Conservation (phyloP, 2,329 filamentous ascomycete species). For the Periconia macrospinosa region DNA sequence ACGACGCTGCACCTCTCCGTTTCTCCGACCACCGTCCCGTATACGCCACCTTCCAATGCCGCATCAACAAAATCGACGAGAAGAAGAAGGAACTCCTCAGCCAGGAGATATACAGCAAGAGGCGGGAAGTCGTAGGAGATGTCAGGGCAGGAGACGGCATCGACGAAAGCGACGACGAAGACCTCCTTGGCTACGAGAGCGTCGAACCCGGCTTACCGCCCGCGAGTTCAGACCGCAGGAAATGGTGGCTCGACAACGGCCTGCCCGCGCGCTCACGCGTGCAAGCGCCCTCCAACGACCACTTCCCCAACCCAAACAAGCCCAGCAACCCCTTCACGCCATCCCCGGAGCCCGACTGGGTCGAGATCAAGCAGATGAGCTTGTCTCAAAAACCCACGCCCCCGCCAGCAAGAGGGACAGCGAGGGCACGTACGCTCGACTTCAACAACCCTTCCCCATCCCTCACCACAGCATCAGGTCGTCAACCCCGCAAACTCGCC, state of each 20-base stretch:
- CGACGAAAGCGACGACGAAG: constrained; percentile 73
- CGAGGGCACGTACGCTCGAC: constrained; percentile 31
- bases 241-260: constrained; percentile 68
- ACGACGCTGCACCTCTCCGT: constrained; percentile 76
- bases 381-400: constrained; percentile 26
- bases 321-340: constrained; percentile 80
- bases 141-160: constrained; percentile 55
- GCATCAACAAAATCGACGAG: constrained; percentile 80
- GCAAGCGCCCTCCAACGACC: constrained; percentile 63
- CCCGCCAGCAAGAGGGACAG: constrained; percentile 34
- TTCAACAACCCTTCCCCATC: constrained; percentile 24
- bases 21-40: constrained; percentile 98
- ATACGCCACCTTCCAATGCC: constrained; percentile 84
- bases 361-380: constrained; percentile 49
- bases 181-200: constrained; percentile 77
- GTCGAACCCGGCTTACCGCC: constrained; percentile 75
- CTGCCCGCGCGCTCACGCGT: constrained; percentile 75
- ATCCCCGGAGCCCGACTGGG: constrained; percentile 81
- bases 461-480: not conserved
- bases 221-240: constrained; percentile 63
- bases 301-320: constrained; percentile 71
- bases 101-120: constrained; percentile 70
- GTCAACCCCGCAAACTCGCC: constrained; percentile 30
- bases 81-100: constrained; percentile 70
- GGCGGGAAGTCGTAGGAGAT: constrained; percentile 67